Base-by-base conservation (phyloP, 192 early-diverging fungal genomes). In the Entomortierella lignicola region DNA sequence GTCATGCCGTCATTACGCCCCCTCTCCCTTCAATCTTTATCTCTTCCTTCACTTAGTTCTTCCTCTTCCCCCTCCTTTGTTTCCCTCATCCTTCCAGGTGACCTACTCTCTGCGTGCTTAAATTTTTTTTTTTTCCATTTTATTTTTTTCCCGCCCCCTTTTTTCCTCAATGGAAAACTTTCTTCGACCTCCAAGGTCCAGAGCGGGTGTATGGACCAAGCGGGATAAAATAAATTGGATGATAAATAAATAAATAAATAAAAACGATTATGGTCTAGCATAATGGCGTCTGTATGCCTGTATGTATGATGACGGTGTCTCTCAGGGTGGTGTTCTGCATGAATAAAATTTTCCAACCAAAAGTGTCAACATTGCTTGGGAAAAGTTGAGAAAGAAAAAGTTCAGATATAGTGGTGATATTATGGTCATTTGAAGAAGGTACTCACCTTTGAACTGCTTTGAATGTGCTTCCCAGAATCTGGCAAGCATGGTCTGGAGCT, bases 391-490 rank as follows among this genome's bases (percentile, higher is more conserved):
- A 21, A 25, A 21, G 20, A 26, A 18, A 31, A 27, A 51, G 25
- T 2, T n/a, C n/a, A n/a, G n/a, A n/a, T 13, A 4, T 31, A 8
- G 21, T 8, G 30, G 34, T 11, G 5, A 0, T 1, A 58, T 23
- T 8, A 7, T 39, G 11, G 32, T 37, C 8, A 23, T 58, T 37
- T 25, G 27, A 34, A 29, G 32, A 50, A 10, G 2, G 41, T 43
- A 43, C 51, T 74, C 47, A 77, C 72, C 72, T 63, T 54, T 59
- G 60, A 77, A 77, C 34, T 77, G 72, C 43, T 65, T 60, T 11
- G 72, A 77, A 54, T 77, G 72, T 34, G 72, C 72, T 23, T 77
- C 72, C 72, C 72, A 77, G 47, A 77, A 77, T 7, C 72, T 58
- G 20, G 64, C 66, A 18, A 77, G 60, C 72, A 77, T 77, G 30